Base-by-base conservation (phyloP, 169 alveolate genomes). In the Plasmodium gallinaceum region DNA sequence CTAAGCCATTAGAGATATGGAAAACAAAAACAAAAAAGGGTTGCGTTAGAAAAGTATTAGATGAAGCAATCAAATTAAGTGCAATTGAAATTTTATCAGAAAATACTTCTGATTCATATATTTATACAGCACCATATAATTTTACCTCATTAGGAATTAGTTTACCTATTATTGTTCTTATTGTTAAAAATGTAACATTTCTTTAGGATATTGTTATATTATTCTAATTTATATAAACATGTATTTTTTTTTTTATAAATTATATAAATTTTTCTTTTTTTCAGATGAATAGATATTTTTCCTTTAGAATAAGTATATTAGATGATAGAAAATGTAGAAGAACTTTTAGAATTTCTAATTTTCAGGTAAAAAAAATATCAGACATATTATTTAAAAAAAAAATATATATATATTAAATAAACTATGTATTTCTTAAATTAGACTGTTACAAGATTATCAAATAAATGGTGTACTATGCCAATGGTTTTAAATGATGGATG, bases 401-500 rank as follows among this genome's bases (percentile, higher is more conserved):
- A 32, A 2, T 32, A 32, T 32, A 32, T 32, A 32, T 32, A 32
- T 32, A 32, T 32, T 32, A 32, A 32, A 32, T 32, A 32, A 32
- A 32, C 4, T 32, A 32, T 32, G 39, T 32, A 7, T 62, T 62
- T 71, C 24, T 14, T 62, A 8, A 62, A 2, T 39, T 48, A 83
- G 91, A 83, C 91, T 7, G 91, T 83, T 26, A 83, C 91, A 48
- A 52, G 91, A 18, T 51, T 83, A 12, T 83, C 91, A 32, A 83
- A 69, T 52, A 64, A 88, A 42, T 62, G 88, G 90, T 80, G 93
- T 75, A 97, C 99, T 52, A 98, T 98, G 99, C 99, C 99, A 57
- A 97, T 98, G 98, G 96, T 98, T 88, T 94, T 98, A 71, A 99
- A 98, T 86, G 99, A 97, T 92, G 99, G 99, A 26, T 97, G 99